Base-by-base conservation (phyloP, 352 stramenopile species). In the Globisporangium lucens region DNA sequence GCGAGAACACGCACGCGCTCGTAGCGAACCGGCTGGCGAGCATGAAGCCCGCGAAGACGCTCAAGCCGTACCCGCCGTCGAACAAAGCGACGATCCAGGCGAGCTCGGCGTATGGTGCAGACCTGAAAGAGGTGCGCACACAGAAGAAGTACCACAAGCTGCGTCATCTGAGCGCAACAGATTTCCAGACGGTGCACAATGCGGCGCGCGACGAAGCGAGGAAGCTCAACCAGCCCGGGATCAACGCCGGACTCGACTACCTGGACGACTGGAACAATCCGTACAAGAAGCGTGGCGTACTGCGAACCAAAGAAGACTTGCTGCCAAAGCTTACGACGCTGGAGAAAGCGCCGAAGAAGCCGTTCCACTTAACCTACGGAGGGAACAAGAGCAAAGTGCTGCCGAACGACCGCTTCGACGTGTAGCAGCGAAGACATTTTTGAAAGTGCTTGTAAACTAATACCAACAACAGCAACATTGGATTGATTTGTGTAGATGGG, bases 71-170 rank as follows among this genome's bases (percentile, higher is more conserved):
- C 41, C 79, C 78, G 8, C 79, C 79, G 33, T 74, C 75, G 1
- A 77, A 83, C 69, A 90, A 89, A 74, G 56, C 67, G 1, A 79
- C 78, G 43, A 53, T 89, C 17, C 83, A 90, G 69, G 75, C 80
- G 13, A 74, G 66, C 3, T 63, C 73, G 35, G 70, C 67, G 8
- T 92, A 84, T 24, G 73, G 82, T 51, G 68, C 70, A 1, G 67
- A 85, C 20, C 67, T 82, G 27, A 74, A 72, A 24, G 74, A 82
- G 7, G 64, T 77, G 36, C 79, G 77, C 15, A 87, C 79, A 6
- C 73, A 91, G 69, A 85, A 82, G 53, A 83, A 87, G 27, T 89
- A 88, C 43, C 73, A 89, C 61, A 92, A 90, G 61, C 65, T 88
- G 30, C 70, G 78, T 6, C 68, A 73, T 3, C 75, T 89, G 29